A percentile compares a stretch with the other conserved stretches of the same genome.
Evolutionary conservation across 331 rosid genomes (phyloP).

Genomic region (Malus hybrid): DNA sequence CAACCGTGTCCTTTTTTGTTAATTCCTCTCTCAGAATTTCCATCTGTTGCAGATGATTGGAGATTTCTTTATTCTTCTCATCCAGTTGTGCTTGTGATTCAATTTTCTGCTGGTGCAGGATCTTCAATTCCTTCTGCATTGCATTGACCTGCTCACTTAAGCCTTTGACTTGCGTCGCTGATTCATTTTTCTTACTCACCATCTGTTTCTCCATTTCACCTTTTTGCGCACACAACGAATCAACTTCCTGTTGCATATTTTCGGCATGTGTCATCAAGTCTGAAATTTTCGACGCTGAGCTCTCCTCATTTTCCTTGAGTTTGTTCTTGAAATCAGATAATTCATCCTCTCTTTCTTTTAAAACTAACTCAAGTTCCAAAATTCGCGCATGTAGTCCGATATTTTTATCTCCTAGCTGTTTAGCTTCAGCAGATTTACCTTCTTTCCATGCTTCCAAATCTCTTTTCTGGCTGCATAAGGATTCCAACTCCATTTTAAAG

Average conservation of each 20-base stretch:
- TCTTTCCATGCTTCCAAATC: conserved; percentile 28
- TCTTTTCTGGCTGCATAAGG: conserved; percentile 22
- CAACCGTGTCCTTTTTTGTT: conserved; percentile 18
- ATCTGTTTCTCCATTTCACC: conserved; percentile 31
- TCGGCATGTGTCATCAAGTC: conserved; percentile 20
- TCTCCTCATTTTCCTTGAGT: conserved; percentile 25
- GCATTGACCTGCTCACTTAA: conserved; percentile 21
- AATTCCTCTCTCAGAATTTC: conserved; percentile 31
- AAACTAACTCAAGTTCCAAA: conserved; percentile 30
- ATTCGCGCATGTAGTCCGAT: conserved; percentile 15
- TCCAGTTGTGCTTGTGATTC: conserved; percentile 32
- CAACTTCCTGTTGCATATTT: conserved; percentile 21
- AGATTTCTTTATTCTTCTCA: conserved; percentile 20
- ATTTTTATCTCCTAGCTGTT: conserved; percentile 20
- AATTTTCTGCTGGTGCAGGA: conserved; percentile 17
- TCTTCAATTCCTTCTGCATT: conserved; percentile 30
- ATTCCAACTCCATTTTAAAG: conserved; percentile 25
- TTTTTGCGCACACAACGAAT: conserved; percentile 14
- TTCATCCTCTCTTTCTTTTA: conserved; percentile 29
- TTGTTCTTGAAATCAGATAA: conserved; percentile 19
- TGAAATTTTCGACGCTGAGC: conserved; percentile 4
- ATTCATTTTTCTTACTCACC: conserved; percentile 14
- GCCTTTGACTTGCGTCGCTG: conserved; percentile 20
- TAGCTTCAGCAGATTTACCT: conserved; percentile 28
- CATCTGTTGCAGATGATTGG: conserved; percentile 14